Evolutionary conservation across 2,329 filamentous ascomycete species (phyloP).

Genomic region (Seiridium unicorne): DNA sequence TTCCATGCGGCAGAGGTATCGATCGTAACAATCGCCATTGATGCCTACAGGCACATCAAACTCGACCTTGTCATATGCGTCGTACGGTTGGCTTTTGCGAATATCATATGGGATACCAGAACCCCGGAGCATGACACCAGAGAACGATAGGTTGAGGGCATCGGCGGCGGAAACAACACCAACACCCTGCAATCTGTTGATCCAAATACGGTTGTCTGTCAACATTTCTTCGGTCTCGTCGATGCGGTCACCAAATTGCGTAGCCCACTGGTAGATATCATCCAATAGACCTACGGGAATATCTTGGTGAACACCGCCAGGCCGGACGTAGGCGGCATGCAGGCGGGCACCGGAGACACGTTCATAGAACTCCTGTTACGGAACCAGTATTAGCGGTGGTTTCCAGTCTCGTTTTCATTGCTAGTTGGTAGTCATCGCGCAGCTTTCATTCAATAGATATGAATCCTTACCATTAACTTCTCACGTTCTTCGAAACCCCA

Average conservation of each 20-base stretch:
- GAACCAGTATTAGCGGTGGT: constrained; percentile 5
- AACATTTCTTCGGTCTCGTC: constrained; percentile 98
- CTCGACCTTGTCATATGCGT: constrained; percentile 96
- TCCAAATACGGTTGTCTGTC: constrained; percentile 99
- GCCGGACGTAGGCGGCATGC: constrained; percentile 94
- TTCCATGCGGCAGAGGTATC: constrained; percentile 98
- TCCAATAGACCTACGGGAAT: constrained; percentile 90
- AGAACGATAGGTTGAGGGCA: constrained; percentile 95
- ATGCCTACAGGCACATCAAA: constrained; percentile 96
- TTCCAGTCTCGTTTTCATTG: constrained; percentile 6
- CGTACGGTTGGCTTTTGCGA: constrained; percentile 94
- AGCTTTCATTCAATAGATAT: neutral
- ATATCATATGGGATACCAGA: constrained; percentile 96
- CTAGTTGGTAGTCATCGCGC: neutral
- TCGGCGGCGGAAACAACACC: constrained; percentile 90
- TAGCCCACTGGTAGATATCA: constrained; percentile 99
- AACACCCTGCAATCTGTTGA: constrained; percentile 84
- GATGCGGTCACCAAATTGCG: constrained; percentile 96
- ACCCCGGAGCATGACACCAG: constrained; percentile 95
- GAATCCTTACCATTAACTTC: constrained; percentile 86
- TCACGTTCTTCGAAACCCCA: constrained; percentile 99
- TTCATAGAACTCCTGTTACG: constrained; percentile 91
- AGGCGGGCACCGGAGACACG: constrained; percentile 97
- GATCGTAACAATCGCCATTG: constrained; percentile 98
- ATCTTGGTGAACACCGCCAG: constrained; percentile 95